Evolutionary conservation across 1,139 yeast species (phyloP), one percentile per base, ranked within the genome.

Genomic region (Geotrichum europaeum): DNA sequence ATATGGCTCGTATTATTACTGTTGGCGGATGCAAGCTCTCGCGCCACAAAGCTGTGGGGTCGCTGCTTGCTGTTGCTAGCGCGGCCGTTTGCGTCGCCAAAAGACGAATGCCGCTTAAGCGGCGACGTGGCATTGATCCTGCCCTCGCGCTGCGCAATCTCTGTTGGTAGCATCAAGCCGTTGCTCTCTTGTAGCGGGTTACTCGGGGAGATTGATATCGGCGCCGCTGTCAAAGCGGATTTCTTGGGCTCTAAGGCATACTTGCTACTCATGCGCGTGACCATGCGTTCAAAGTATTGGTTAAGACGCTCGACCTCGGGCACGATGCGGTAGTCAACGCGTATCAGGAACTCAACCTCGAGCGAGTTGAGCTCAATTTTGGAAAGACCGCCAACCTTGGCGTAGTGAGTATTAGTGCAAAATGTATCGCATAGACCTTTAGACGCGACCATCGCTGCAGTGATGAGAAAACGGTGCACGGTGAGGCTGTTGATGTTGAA

Each of bases 321-420:
- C 6, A 86, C 79, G 13, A 86, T 84, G 62, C 87, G 79, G 84
- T 95, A 94, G 65, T 86, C 85, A 13, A 94, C 94, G 65, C 94
- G 78, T 56, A 83, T 83, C 59, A 94, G 79, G 69, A 94, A 91
- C 73, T 94, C 98, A 60, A 88, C 84, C 71, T 94, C 99, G 55
- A 94, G 78, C 62, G 94, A 81, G 72, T 94, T 94, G 66, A 94
- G 78, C 72, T 94, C 99, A 63, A 86, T 81, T 52, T 87, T 78
- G 49, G 94, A 90, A 7, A 94, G 87, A 65, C 99, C 99, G 1
- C 99, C 99, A 22, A 94, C 98, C 71, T 89, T 88, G 12, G 98
- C 96, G 71, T 94, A 94, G 73, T 92, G 97, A 49, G 87, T 83
- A 72, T 92, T 94, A 5, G 97, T 91, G 73, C 96, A 92, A 72